Base-by-base conservation (phyloP, 2,329 filamentous ascomycete genomes). In the Phoma sp. region DNA sequence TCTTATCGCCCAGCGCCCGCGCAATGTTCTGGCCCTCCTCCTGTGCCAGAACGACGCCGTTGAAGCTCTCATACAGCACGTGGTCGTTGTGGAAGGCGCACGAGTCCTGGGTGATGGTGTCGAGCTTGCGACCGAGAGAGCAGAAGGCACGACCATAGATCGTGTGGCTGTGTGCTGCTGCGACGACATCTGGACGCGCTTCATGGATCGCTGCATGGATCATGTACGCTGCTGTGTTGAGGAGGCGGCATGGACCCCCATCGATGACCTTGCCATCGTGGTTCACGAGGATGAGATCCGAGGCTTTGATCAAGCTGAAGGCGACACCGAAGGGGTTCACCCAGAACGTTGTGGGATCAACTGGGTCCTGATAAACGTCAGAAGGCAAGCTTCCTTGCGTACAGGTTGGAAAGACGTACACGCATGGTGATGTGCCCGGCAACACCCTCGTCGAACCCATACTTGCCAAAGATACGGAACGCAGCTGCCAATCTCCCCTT, bases 261-360 rank as follows among this genome's bases (percentile, higher is more conserved):
- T 84, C 87, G 26, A 90, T 82, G 20, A 90, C 81, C 20, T 84
- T 75, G 2, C 87, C 87, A 0, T 81, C 69, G 43, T 84, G 78
- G 61, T 87, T 80, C 1, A 90, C 87, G 14, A 82, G 83, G 47
- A 90, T 88, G n/a, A 91, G 78, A 59, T 90, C 86, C 0, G 84
- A 87, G 0, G 81, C 80, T 51, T 84, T 87, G 36, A 90, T 83
- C 47, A 85, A 75, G 5, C 82, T 83, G 73, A 87, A 89, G 2
- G 84, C 80, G 1, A 84, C 79, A 10, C 85, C 85, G 50, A 88
- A 86, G 0, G 86, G 87, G 60, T 89, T 89, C 4, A 89, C 84
- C 86, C 85, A 88, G 74, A 88, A 87, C 0, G 80, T 83, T 5
- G 76, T 71, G 0, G 83, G 82, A 32, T 86, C 80, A 6, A 87